phyloP scores from a whole-genome alignment of 192 early-diverging fungal species.

The Globomyces pollinis-pini region DNA sequence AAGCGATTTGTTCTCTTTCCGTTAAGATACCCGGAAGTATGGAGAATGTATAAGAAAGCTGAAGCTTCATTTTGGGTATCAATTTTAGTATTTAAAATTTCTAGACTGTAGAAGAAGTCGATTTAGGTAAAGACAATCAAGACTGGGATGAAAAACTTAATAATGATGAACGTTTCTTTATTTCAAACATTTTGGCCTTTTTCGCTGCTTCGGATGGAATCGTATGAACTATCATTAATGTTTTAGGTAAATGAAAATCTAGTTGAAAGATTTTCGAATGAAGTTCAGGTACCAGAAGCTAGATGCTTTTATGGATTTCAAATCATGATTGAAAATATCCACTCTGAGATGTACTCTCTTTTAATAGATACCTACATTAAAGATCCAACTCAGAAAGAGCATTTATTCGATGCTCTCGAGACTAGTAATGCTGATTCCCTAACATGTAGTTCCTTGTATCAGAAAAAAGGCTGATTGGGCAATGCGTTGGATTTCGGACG shows the following conservation, averaged over 20 bases:
- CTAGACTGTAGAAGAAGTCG: conserved; percentile 93
- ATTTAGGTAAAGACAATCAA: conserved; percentile 80
- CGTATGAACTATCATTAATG: too few relatives aligned
- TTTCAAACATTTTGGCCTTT: conserved; percentile 89
- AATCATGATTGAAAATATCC: conserved; percentile 98
- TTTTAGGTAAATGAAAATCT: conserved; percentile 95
- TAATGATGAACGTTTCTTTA: conserved; percentile 83
- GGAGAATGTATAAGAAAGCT: conserved; percentile 98
- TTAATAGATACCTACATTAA: conserved; percentile 90
- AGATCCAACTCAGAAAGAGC: conserved; percentile 62
- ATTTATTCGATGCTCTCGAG: conserved; percentile 79
- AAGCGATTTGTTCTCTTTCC: conserved; percentile 88
- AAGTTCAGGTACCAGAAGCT: conserved; percentile 91
- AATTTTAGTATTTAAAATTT: too few relatives aligned
- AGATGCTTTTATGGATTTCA: conserved; percentile 95
- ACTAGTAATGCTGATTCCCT: conserved; percentile 49
- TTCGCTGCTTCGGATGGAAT: conserved; percentile 94
- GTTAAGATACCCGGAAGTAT: conserved; percentile 46
- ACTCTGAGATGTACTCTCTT: conserved; percentile 90
- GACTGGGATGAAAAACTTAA: conserved; percentile 85
- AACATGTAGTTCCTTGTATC: conserved; percentile 82
- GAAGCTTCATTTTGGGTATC: conserved; percentile 97
- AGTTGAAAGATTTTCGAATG: conserved; percentile 78
- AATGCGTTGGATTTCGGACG: conserved; percentile 80
- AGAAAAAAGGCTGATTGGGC: conserved; percentile 97